Evolutionary conservation across 352 stramenopile species (phyloP), one percentile per base, ranked within the genome.

Genomic region (Pythium vanterpoolii): DNA sequence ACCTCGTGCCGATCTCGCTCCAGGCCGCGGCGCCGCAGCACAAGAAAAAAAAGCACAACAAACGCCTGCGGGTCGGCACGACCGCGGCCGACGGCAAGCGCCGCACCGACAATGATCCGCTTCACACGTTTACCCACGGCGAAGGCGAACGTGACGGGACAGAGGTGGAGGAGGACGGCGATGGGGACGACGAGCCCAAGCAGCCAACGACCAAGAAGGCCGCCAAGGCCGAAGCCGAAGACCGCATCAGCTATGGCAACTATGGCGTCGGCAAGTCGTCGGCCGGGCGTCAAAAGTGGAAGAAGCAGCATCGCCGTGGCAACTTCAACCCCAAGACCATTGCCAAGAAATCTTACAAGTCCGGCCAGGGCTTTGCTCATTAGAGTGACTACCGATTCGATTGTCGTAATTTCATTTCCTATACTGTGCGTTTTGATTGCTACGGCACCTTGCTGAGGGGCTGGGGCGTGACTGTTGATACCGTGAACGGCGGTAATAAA

Each of bases 1-100:
- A 99, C 70, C 85, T 99, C 51, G 79, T 99, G 28, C 97, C 98
- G n/a, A 71, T 94, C 40, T 92, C 95, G 44, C 87, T 99, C 63
- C 86, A 98, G 71, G 89, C 72, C 60, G 91, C 71, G 34, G 65
- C 87, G 73, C 79, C 87, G 43, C 58, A 73, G 63, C 85, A 87
- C 51, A 87, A 87, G 57, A 89, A 86, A 67, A 96, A 96, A 63
- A 90, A 78, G 70, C 89, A 65, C 39, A 56, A 64, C 48, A 88
- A 83, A 64, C 74, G 79, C 13, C 69, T 86, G 36, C 76, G 77
- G 1, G 53, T 18, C 14, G 62, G 65, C 42, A 60, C 49, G 54
- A 73, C 70, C 43, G 77, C 86, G n/a, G n/a, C n/a, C 55, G 75
- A 88, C 68, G 74, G 70, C 62, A 89, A 93, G 72, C 77, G 89